These are phyloP conservation scores for Brasilioporus rufonigricans DNA, from an alignment of 768 basidiomycete genomes.

Conservation along the genomic window DNA sequence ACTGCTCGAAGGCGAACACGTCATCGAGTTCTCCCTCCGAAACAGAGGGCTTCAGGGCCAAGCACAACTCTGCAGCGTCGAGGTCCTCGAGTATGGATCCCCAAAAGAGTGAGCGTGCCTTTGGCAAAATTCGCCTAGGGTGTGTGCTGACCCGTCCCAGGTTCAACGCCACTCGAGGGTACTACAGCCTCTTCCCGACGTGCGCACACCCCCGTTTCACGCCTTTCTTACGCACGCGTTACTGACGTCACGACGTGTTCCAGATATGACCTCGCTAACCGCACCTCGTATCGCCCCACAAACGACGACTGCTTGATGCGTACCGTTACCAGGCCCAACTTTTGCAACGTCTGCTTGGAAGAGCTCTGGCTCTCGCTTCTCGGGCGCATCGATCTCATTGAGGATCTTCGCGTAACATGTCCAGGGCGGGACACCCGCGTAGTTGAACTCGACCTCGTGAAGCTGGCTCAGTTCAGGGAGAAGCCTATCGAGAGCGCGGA, in stretches of 20 bases:
- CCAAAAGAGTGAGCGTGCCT: conserved; percentile 47
- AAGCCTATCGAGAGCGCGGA: conserved; percentile 33
- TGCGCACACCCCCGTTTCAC: conserved; percentile 31
- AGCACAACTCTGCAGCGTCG: conserved; percentile 76
- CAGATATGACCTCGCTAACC: conserved; percentile 58
- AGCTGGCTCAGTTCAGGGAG: conserved; percentile 57
- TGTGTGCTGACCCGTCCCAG: conserved; percentile 33
- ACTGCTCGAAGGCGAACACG: conserved; percentile 52
- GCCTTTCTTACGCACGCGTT: background rate
- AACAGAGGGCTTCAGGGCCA: conserved; percentile 46
- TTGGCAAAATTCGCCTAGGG: background rate
- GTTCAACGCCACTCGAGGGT: conserved; percentile 54
- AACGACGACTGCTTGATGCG: conserved; percentile 86
- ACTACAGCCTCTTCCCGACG: conserved; percentile 76
- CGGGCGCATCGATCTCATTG: conserved; percentile 58
- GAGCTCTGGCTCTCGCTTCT: conserved; percentile 72
- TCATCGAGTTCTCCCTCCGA: conserved; percentile 54
- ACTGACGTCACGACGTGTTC: background rate
- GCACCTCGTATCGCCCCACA: conserved; percentile 75
- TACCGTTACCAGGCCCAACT: conserved; percentile 61
- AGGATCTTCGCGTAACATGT: conserved; percentile 46
- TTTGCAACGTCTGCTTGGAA: conserved; percentile 73
- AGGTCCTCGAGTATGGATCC: conserved; percentile 70
- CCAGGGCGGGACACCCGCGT: conserved; percentile 25
- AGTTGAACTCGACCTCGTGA: conserved; percentile 52